Evolutionary conservation across 768 basidiomycete species (phyloP), one percentile per base, ranked within the genome.

Genomic region (Gymnopilus dilepis): DNA sequence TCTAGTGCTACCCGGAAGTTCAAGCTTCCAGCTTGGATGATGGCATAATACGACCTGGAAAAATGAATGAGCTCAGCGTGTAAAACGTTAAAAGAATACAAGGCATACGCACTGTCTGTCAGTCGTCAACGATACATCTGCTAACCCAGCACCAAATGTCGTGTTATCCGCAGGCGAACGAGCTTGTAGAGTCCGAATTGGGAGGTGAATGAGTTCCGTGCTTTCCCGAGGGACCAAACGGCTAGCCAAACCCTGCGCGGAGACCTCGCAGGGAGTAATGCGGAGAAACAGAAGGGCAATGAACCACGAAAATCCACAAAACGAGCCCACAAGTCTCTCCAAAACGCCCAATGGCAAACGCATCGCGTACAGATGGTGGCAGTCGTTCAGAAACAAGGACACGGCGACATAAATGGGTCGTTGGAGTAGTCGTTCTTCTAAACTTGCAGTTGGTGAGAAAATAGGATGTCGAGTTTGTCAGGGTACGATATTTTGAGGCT

Each of bases 1-100:
- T 94, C 92, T 43, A 93, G 75, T 0, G 84, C 85, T 19, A 87
- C 84, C 15, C 90, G 86, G 66, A 92, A 88, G 67, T 75, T 84
- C 58, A 91, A 83, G 58, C 78, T 76, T 31, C 91, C 92, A 26
- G 81, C 76, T 63, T 82, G 73, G 59, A 92, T 80, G 40, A 89
- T 72, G 19, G 83, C 75, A 66, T 83, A 92, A 68, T 91, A 93
- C 2, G 91, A 86, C 68, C 91, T 92, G 65, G 15, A 63, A 21
- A 30, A 40, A 51, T 52, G 37, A 54, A 41, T 26, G 56, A 69
- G 59, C 65, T 34, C 22, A 56, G 52, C 33, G 19, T 15, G 26
- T 21, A 11, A 59, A 31, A 37, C 54, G 43, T 31, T 9, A 45
- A 26, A 15, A 42, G n/a, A 34, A 21, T 26, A 22, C 52, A 15